A percentile compares a stretch with the other conserved stretches of the same genome.
These are phyloP conservation scores for Nakazawaea molendinolei DNA, from an alignment of 805 yeast species.

Conservation along the genomic window DNA sequence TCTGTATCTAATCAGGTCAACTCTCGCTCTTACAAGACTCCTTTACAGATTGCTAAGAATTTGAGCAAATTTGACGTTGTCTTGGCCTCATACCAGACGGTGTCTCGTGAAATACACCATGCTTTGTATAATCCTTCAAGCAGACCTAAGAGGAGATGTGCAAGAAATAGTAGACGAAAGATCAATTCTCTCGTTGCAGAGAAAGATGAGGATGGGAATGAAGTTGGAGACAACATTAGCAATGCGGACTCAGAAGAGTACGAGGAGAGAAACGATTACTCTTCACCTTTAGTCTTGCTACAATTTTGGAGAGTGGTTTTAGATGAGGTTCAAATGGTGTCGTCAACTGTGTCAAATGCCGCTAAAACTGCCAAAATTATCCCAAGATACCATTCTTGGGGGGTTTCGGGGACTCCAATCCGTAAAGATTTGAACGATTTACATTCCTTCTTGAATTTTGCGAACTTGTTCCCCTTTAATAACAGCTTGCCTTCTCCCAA, in stretches of 20 bases:
- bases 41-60: slow-evolving; percentile 38
- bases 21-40: slow-evolving; percentile 26
- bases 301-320: slow-evolving; percentile 87
- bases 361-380: slow-evolving; percentile 75
- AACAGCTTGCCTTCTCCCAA: slow-evolving; percentile 17
- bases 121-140: slow-evolving; percentile 63
- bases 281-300: slow-evolving; percentile 74
- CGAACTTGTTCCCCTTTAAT: slow-evolving; percentile 61
- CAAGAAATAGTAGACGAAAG: slow-evolving; percentile 18
- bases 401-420: slow-evolving; percentile 93
- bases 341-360: slow-evolving; percentile 63
- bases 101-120: slow-evolving; percentile 71
- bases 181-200: slow-evolving; percentile 13
- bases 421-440: slow-evolving; percentile 61
- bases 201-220: slow-evolving; percentile 12
- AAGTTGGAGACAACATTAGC: slow-evolving; percentile 15
- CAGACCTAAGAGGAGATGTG: slow-evolving; percentile 37
- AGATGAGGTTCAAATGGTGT: slow-evolving; percentile 95
- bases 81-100: slow-evolving; percentile 66
- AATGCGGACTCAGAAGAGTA: slow-evolving; percentile 18
- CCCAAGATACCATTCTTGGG: slow-evolving; percentile 91
- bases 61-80: slow-evolving; percentile 68
- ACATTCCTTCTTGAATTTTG: slow-evolving; percentile 61
- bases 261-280: slow-evolving; percentile 42
- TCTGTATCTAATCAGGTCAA: slow-evolving; percentile 2